phyloP scores from a whole-genome alignment of 495 filamentous ascomycete species.

The Lasiosphaeria hispida region DNA sequence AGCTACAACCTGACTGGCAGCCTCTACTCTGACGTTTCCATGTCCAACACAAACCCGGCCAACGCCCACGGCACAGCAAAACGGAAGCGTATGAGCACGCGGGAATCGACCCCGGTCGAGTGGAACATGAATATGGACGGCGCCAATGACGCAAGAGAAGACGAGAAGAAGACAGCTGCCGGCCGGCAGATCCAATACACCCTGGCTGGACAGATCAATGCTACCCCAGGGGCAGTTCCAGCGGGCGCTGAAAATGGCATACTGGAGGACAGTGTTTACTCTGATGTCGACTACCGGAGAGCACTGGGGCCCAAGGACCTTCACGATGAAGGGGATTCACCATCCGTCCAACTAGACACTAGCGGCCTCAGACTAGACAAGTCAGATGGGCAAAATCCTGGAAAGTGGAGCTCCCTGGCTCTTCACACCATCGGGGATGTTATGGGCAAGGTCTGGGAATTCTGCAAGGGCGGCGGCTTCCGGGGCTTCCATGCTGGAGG shows the following conservation, averaged over 20 bases:
- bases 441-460: slow-evolving; percentile 77
- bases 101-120: slow-evolving; percentile 34
- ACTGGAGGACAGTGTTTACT: slow-evolving; percentile 52
- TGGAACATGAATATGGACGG: slow-evolving; percentile 34
- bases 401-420: slow-evolving; percentile 47
- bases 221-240: slow-evolving; percentile 49
- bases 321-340: slow-evolving; percentile 28
- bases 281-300: slow-evolving; percentile 53
- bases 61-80: slow-evolving; percentile 29
- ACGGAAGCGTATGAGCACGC: slow-evolving; percentile 39
- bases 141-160: slow-evolving; percentile 21
- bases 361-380: not conserved
- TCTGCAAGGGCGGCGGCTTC: slow-evolving; percentile 73
- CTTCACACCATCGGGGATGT: slow-evolving; percentile 50
- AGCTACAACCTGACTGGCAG: slow-evolving; percentile 59
- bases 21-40: slow-evolving; percentile 42
- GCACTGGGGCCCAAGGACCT: slow-evolving; percentile 39
- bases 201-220: slow-evolving; percentile 62
- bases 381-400: not conserved
- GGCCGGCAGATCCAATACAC: slow-evolving; percentile 35
- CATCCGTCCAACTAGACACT: slow-evolving; percentile 11
- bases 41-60: slow-evolving; percentile 24
- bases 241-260: slow-evolving; percentile 46
- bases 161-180: slow-evolving; percentile 17
- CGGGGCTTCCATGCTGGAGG: slow-evolving; percentile 83